A percentile compares a stretch with the other conserved stretches of the same genome.
These are phyloP conservation scores for Tylopilus sp. DNA, from an alignment of 768 basidiomycete species.

Conservation along the genomic window DNA sequence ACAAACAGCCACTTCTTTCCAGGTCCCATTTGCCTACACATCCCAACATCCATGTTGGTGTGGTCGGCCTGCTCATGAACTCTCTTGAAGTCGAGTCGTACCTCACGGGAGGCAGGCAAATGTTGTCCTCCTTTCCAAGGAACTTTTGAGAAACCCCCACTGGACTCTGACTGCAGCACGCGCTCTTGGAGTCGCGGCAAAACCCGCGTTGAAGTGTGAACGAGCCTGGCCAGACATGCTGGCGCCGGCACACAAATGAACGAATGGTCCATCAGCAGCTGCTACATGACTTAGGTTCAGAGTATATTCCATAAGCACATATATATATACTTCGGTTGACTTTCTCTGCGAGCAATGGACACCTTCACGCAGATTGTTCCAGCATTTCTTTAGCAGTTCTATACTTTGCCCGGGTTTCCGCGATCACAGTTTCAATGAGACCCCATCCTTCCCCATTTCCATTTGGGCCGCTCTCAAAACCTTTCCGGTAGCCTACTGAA, in stretches of 20 bases:
- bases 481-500: constrained; percentile 66
- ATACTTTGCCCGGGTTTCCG: constrained; percentile 77
- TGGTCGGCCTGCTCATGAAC: constrained; percentile 73
- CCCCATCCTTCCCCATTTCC: constrained; percentile 73
- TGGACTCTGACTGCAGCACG: constrained; percentile 62
- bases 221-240: constrained; percentile 48
- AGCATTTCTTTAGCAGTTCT: constrained; percentile 68
- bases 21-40: constrained; percentile 67
- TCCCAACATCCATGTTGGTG: constrained; percentile 50
- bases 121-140: constrained; percentile 63
- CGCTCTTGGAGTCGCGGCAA: constrained; percentile 60
- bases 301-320: not conserved
- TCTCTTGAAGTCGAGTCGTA: constrained; percentile 58
- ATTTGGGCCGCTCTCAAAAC: constrained; percentile 70
- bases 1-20: not conserved
- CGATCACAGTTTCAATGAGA: constrained; percentile 71
- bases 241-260: constrained; percentile 10
- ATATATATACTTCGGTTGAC: constrained; percentile 1
- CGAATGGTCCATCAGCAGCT: not conserved
- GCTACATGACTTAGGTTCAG: not conserved
- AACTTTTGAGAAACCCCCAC: constrained; percentile 62
- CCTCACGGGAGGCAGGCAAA: constrained; percentile 68
- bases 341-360: not conserved
- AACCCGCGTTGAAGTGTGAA: constrained; percentile 71
- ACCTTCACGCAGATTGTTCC: constrained; percentile 27